Conservation (phyloP, 73 alveolate genomes). For the Paramecium sexaurelia region DNA sequence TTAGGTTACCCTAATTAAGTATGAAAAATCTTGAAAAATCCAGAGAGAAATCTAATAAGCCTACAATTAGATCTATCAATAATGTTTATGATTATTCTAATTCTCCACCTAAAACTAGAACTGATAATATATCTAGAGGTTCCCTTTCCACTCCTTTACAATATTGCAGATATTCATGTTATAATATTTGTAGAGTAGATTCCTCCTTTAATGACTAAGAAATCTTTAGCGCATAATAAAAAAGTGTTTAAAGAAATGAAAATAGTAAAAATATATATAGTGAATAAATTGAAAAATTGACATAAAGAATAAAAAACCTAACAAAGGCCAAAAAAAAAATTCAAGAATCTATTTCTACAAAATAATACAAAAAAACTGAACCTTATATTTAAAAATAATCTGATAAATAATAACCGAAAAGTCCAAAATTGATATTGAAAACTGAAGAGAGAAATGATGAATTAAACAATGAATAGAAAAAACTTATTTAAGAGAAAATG, state of each 20-base stretch:
- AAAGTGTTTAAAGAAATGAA: slow-evolving; percentile 6
- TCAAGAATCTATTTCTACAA: neutral
- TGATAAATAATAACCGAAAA: neutral
- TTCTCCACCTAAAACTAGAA: slow-evolving; percentile 52
- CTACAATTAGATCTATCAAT: neutral
- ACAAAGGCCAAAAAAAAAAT: neutral
- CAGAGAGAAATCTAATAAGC: neutral
- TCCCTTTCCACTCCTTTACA: slow-evolving; percentile 25
- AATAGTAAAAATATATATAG: neutral
- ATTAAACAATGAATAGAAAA: neutral
- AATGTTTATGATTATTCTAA: neutral
- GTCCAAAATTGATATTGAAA: neutral
- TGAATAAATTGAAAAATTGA: neutral
- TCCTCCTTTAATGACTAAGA: slow-evolving; percentile 19
- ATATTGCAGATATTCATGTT: neutral
- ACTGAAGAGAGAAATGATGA: neutral
- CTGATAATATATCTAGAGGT: slow-evolving; percentile 20
- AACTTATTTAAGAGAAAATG: neutral
- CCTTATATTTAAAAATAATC: neutral
- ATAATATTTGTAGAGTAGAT: slow-evolving; percentile 27
- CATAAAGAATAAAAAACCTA: neutral
- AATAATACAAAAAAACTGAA: neutral
- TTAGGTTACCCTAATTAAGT: neutral
- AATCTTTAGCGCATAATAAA: neutral
- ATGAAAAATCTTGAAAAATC: slow-evolving; percentile 7